Conservation (phyloP, 495 filamentous ascomycete genomes). For the Parathielavia hyrcaniae region DNA sequence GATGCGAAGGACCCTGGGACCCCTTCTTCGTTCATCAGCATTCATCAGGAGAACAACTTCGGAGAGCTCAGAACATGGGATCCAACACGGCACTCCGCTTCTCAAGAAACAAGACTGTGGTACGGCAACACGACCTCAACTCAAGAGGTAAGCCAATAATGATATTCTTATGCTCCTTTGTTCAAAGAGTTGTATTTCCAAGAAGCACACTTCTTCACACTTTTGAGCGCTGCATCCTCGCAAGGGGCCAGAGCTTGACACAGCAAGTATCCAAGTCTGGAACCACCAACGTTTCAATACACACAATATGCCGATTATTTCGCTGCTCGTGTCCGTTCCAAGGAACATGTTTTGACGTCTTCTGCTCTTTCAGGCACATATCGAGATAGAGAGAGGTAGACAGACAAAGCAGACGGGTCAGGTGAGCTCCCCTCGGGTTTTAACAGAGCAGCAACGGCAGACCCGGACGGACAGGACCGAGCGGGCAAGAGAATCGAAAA, state of each 20-base stretch:
- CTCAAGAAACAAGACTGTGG: too few species aligned
- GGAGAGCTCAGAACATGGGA: not conserved
- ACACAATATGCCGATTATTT: conserved; percentile 1
- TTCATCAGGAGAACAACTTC: not conserved
- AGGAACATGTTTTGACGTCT: conserved; percentile 17
- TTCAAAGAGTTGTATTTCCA: not conserved
- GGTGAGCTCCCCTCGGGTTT: conserved; percentile 13
- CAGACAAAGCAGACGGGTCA: conserved; percentile 12
- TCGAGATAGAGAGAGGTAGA: not conserved
- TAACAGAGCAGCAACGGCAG: not conserved
- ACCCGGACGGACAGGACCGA: not conserved
- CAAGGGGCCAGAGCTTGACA: not conserved
- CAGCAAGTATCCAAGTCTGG: not conserved
- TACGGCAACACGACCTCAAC: not conserved
- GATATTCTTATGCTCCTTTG: too few species aligned
- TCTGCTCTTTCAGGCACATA: not conserved
- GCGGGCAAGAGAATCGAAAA: conserved; percentile 10
- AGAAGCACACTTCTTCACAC: not conserved
- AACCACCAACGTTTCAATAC: conserved; percentile 7
- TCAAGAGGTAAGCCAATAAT: not conserved
- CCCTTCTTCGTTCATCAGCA: too few species aligned
- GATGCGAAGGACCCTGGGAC: too few species aligned
- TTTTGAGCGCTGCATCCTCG: not conserved
- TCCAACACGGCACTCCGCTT: too few species aligned
- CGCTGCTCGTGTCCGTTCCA: conserved; percentile 16